Conservation (phyloP, 805 yeast genomes). For the Debaryomyces prosopidis region DNA sequence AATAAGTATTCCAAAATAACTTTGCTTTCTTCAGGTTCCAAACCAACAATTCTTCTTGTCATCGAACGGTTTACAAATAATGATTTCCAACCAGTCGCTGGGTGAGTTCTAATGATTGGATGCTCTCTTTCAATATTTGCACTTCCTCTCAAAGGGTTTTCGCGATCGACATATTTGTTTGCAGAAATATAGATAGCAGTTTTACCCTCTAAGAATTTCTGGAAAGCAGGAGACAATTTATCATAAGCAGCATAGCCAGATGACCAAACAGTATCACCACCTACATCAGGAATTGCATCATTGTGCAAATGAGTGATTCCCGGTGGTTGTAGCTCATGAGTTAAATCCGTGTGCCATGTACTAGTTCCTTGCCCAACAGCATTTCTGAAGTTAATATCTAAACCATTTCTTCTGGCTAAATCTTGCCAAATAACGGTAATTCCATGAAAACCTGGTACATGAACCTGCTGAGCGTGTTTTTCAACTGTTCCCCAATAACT, state of each 20-base stretch:
- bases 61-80: slow-evolving; percentile 53
- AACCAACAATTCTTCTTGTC: slow-evolving; percentile 54
- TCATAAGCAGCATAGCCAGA: slow-evolving; percentile 62
- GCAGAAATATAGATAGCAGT: slow-evolving; percentile 44
- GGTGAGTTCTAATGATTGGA: slow-evolving; percentile 64
- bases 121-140: slow-evolving; percentile 55
- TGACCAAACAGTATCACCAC: slow-evolving; percentile 60
- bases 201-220: slow-evolving; percentile 53
- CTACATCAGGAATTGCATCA: slow-evolving; percentile 44
- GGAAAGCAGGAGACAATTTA: slow-evolving; percentile 51
- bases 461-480: slow-evolving; percentile 27
- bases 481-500: slow-evolving; percentile 28
- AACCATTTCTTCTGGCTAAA: slow-evolving; percentile 23
- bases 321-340: slow-evolving; percentile 37
- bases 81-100: slow-evolving; percentile 64
- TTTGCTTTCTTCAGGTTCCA: slow-evolving; percentile 51
- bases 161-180: slow-evolving; percentile 43
- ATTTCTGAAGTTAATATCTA: slow-evolving; percentile 28
- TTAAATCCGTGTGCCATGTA: slow-evolving; percentile 39
- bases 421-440: slow-evolving; percentile 45
- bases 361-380: slow-evolving; percentile 20
- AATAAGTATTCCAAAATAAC: slow-evolving; percentile 48
- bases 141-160: slow-evolving; percentile 48
- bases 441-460: slow-evolving; percentile 30
- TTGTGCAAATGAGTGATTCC: slow-evolving; percentile 40